Conservation (phyloP, 75 land plant species). For the Picea glauca region DNA sequence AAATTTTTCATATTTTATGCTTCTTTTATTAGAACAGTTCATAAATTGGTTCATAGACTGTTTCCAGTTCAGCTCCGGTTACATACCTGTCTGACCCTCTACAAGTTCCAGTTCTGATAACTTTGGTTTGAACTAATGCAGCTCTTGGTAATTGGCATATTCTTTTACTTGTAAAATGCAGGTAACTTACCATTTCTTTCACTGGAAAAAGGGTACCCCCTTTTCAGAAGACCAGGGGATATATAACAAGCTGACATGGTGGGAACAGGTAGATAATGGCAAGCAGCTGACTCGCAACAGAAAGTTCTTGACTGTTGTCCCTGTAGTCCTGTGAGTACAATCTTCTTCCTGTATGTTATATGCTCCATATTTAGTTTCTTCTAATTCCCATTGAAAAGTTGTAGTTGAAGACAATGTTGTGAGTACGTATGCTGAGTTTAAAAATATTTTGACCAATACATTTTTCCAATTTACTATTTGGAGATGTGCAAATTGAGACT, state of each 20-base stretch:
- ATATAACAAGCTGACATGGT: slow-evolving; percentile 80
- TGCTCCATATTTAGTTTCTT: not conserved
- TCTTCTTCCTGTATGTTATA: not conserved
- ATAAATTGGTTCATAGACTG: not conserved
- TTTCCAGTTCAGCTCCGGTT: not conserved
- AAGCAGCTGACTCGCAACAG: slow-evolving; percentile 83
- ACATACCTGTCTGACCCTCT: not conserved
- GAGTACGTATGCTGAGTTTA: too few species aligned
- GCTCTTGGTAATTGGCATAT: not conserved
- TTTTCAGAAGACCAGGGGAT: slow-evolving; percentile 93
- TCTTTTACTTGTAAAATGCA: slow-evolving; percentile 13
- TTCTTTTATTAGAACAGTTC: too few species aligned
- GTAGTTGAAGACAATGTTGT: too few species aligned
- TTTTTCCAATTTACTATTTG: too few species aligned
- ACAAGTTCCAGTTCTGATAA: not conserved
- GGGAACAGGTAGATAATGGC: slow-evolving; percentile 92
- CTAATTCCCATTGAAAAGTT: not conserved
- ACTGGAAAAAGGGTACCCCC: slow-evolving; percentile 91
- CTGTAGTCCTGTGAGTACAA: slow-evolving; percentile 75
- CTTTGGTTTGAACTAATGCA: not conserved
- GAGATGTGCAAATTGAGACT: too few species aligned
- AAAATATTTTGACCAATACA: too few species aligned
- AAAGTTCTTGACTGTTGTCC: slow-evolving; percentile 87
- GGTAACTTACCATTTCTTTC: slow-evolving; percentile 82
- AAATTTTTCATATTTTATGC: too few species aligned